Conservation (phyloP, 106 monocot species). For the Apostasia ramifera region DNA sequence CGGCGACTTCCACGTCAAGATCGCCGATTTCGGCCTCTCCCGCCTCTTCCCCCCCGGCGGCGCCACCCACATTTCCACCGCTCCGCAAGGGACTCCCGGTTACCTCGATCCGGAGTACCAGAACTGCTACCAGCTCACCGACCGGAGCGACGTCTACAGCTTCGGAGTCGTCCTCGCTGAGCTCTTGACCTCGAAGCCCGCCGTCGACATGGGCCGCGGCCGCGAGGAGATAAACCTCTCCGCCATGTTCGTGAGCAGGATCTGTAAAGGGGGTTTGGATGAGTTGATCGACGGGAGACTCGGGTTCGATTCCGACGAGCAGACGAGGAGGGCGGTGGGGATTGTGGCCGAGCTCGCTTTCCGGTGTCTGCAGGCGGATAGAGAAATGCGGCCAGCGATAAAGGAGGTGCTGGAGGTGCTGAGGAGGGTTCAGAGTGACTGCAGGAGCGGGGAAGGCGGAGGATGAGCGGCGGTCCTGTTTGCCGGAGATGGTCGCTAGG, state of each 20-base stretch:
- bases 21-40: constrained; percentile 51
- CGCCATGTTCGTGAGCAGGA: constrained; percentile 27
- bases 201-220: constrained; percentile 34
- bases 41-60: constrained; percentile 23
- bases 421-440: background rate
- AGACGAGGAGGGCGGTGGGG: constrained; percentile 15
- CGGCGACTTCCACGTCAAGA: constrained; percentile 26
- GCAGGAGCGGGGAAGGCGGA: background rate
- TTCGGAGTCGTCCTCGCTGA: constrained; percentile 29
- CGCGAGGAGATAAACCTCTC: constrained; percentile 38
- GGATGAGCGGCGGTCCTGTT: background rate
- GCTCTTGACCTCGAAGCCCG: constrained; percentile 40
- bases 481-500: background rate
- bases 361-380: constrained; percentile 15
- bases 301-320: constrained; percentile 20
- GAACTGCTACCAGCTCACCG: constrained; percentile 42
- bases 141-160: constrained; percentile 48
- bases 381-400: constrained; percentile 13
- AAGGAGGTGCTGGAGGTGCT: constrained; percentile 14
- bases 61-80: constrained; percentile 36
- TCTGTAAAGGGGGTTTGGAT: constrained; percentile 18
- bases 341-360: constrained; percentile 18
- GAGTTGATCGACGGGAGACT: constrained; percentile 32
- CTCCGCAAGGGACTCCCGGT: constrained; percentile 46
- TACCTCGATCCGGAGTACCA: constrained; percentile 57